These are phyloP conservation scores for Elsinoe batatas DNA, from an alignment of 2,329 filamentous ascomycete genomes.

Conservation along the genomic window DNA sequence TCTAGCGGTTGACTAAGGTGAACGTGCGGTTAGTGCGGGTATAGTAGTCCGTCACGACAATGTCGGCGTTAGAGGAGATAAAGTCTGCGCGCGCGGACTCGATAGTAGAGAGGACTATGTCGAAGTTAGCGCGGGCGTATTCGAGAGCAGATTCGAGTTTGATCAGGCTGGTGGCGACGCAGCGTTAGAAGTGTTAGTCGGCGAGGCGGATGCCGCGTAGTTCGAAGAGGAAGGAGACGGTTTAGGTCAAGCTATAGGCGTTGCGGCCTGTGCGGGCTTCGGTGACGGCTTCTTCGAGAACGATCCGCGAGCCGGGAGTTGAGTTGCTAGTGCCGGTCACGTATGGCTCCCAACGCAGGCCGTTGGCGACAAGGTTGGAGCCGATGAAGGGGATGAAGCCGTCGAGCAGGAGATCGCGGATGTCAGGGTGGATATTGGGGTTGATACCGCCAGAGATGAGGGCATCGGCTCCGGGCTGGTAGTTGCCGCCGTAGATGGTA, in stretches of 20 bases:
- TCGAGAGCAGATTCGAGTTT: conserved; percentile 17
- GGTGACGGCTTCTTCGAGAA: conserved; percentile 17
- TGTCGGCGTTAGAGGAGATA: conserved; percentile 17
- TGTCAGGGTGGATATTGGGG: conserved; percentile 22
- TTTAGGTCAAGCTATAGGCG: conserved; percentile 16
- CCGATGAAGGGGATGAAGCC: conserved; percentile 24
- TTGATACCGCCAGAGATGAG: conserved; percentile 22
- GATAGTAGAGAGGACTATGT: conserved; percentile 14
- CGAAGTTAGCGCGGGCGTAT: conserved; percentile 14
- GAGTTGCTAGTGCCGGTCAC: conserved; percentile 21
- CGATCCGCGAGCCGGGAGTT: conserved; percentile 15
- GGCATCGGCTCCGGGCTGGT: conserved; percentile 26
- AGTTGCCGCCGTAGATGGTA: conserved; percentile 20
- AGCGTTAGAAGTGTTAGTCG: conserved; percentile 19
- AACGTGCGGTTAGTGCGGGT: conserved; percentile 17
- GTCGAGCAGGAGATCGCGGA: conserved; percentile 24
- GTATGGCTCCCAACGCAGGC: conserved; percentile 28
- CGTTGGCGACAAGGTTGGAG: conserved; percentile 20
- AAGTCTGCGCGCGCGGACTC: conserved; percentile 18
- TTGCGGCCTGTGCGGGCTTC: conserved; percentile 18
- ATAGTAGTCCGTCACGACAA: conserved; percentile 19
- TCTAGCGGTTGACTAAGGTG: conserved; percentile 18
- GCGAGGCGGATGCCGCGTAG: conserved; percentile 18
- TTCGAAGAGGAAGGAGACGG: conserved; percentile 18
- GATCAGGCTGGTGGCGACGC: conserved; percentile 16